Percentiles rank a stretch among this genome's conserved stretches.
These are phyloP conservation scores for Xenosphaeropsis pyriputrescens DNA, from an alignment of 2,329 filamentous ascomycete genomes.

Conservation along the genomic window DNA sequence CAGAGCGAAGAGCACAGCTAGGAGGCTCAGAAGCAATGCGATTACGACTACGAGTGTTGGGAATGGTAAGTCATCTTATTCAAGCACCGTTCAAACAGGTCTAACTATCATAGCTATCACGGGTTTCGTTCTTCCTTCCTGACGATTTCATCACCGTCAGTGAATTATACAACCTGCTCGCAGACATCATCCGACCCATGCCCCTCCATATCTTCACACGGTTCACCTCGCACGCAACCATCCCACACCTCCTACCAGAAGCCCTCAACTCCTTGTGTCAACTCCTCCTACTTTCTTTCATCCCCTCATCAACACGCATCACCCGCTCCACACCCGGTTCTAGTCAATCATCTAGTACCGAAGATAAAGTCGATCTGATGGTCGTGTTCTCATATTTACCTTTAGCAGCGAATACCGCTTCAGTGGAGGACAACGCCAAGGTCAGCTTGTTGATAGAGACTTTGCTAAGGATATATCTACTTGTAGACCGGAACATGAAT, in stretches of 20 bases:
- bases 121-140: constrained; percentile 22
- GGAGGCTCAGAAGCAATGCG: constrained; percentile 14
- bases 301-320: constrained; percentile 20
- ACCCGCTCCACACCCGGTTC: constrained; percentile 6
- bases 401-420: constrained; percentile 30
- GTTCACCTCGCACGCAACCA: constrained; percentile 23
- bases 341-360: constrained; percentile 9
- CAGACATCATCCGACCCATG: constrained; percentile 21
- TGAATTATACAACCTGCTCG: constrained; percentile 31
- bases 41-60: constrained; percentile 14
- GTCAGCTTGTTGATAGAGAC: constrained; percentile 39
- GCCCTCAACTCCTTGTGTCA: constrained; percentile 34
- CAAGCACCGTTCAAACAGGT: neutral
- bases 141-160: constrained; percentile 29
- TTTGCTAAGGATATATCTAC: constrained; percentile 28
- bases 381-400: constrained; percentile 34
- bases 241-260: constrained; percentile 19
- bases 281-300: constrained; percentile 26
- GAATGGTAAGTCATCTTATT: constrained; percentile 12
- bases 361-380: constrained; percentile 32
- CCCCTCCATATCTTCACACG: constrained; percentile 21
- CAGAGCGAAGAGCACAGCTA: constrained; percentile 4
- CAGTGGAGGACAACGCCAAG: constrained; percentile 37
- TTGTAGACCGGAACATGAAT: constrained; percentile 14
- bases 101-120: constrained; percentile 12